Percentiles rank a stretch among this genome's conserved stretches.
phyloP scores from a whole-genome alignment of 805 yeast species.

The Lipomyces yamadae region DNA sequence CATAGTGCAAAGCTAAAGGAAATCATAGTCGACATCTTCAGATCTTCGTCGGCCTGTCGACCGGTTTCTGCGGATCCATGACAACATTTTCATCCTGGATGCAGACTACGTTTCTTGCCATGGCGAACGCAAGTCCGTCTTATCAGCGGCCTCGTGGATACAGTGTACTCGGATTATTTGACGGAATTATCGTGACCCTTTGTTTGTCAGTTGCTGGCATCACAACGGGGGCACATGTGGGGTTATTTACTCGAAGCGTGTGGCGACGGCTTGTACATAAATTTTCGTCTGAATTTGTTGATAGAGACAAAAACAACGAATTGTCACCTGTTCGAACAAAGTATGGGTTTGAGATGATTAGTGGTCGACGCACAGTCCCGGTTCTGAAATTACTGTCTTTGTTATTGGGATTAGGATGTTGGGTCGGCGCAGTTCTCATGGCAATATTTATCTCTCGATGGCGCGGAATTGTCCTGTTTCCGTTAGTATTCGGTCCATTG shows the following conservation, averaged over 20 bases:
- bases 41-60: constrained; percentile 37
- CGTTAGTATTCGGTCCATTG: constrained; percentile 37
- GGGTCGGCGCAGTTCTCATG: constrained; percentile 38
- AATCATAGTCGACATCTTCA: constrained; percentile 15
- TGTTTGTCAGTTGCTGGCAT: constrained; percentile 36
- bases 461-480: constrained; percentile 38
- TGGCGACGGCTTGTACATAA: neutral
- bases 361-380: constrained; percentile 11
- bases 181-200: constrained; percentile 35
- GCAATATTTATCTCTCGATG: constrained; percentile 30
- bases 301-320: neutral
- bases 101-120: constrained; percentile 33
- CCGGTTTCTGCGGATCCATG: constrained; percentile 42
- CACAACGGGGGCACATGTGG: constrained; percentile 32
- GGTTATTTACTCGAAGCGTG: constrained; percentile 18
- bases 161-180: constrained; percentile 33
- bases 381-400: constrained; percentile 13
- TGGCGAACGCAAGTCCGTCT: constrained; percentile 34
- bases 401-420: constrained; percentile 34
- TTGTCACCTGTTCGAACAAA: neutral
- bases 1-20: neutral
- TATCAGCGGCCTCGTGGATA: constrained; percentile 36
- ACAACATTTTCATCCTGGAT: constrained; percentile 43
- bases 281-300: neutral
- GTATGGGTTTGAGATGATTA: constrained; percentile 14